Percentiles rank a stretch among this genome's conserved stretches.
phyloP scores from a whole-genome alignment of 73 alveolate genomes.

The Uronychia setigera region DNA sequence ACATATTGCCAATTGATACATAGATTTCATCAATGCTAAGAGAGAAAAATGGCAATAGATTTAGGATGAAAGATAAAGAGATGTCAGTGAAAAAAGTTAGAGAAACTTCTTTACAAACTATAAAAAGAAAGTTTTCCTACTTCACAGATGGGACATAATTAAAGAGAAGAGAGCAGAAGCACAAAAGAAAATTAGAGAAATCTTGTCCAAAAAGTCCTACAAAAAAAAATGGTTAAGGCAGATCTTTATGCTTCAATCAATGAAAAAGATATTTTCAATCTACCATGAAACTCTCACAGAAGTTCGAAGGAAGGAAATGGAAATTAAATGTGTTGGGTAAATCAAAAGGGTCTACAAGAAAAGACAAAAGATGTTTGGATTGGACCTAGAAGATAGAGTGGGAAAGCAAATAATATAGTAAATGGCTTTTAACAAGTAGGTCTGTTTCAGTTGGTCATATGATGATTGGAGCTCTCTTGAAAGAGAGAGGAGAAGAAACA shows the following conservation, averaged over 20 bases:
- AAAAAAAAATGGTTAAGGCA: background rate
- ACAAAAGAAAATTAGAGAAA: background rate
- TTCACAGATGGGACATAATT: background rate
- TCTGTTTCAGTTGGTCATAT: background rate
- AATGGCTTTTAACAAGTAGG: background rate
- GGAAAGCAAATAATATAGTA: background rate
- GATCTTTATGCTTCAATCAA: background rate
- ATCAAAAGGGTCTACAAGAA: background rate
- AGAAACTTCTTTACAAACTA: background rate
- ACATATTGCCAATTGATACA: background rate
- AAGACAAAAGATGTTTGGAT: background rate
- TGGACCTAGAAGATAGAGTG: background rate
- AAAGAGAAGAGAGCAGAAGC: background rate
- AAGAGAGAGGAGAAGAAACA: background rate
- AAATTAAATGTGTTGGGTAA: background rate
- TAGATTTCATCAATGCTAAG: background rate
- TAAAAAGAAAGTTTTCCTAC: background rate
- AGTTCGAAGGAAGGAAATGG: background rate
- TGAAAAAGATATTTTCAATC: background rate
- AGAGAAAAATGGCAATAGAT: background rate
- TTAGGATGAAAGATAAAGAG: background rate
- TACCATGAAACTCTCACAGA: background rate
- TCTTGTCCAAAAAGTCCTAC: background rate
- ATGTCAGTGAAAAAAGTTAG: background rate
- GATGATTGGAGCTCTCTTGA: background rate